Conservation (phyloP, 2,329 filamentous ascomycete genomes). For the Paecilomyces niveus region DNA sequence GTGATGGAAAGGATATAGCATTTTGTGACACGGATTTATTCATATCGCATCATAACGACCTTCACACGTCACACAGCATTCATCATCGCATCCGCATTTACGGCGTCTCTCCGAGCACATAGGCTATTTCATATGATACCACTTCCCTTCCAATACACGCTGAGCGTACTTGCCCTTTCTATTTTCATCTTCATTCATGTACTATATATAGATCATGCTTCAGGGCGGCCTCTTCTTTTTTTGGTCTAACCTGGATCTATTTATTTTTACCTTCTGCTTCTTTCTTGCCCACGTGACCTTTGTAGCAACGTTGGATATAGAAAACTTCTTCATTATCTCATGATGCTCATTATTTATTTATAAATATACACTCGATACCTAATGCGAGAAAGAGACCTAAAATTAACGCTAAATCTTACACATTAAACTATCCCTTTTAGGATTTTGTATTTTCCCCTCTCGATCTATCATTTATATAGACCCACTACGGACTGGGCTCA, state of each 20-base stretch:
- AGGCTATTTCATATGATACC: neutral
- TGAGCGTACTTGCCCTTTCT: neutral
- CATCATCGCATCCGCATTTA: neutral
- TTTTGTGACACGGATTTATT: neutral
- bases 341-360: neutral
- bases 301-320: neutral
- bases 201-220: neutral
- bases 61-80: neutral
- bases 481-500: too few relatives aligned
- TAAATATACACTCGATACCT: neutral
- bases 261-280: neutral
- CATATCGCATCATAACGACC: neutral
- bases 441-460: too few relatives aligned
- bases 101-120: neutral
- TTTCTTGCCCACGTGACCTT: neutral
- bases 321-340: too few relatives aligned
- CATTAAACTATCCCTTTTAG: too few relatives aligned
- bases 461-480: too few relatives aligned
- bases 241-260: neutral
- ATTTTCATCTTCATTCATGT: neutral
- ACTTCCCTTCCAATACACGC: neutral
- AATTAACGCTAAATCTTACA: too few relatives aligned
- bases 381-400: neutral
- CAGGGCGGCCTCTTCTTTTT: neutral
- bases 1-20: neutral